Conservation (phyloP, 257 asterid species). For the Gardenia jasminoides region DNA sequence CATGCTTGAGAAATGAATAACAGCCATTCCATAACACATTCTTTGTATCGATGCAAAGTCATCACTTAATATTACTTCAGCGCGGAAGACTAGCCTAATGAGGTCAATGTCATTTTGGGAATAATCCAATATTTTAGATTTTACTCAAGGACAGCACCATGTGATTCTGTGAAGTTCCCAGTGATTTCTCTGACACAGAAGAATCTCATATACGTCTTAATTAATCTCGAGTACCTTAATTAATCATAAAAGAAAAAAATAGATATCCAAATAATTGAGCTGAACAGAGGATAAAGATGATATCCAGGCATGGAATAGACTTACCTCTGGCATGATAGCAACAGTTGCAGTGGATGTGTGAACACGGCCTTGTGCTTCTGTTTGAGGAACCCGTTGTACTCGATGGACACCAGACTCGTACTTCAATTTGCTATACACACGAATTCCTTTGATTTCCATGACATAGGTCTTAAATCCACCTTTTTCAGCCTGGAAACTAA, state of each 20-base stretch:
- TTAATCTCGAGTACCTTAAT: not conserved
- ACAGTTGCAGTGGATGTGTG: conserved; percentile 98
- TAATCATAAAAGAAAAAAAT: not conserved
- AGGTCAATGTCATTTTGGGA: too few relatives aligned
- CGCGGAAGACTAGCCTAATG: too few relatives aligned
- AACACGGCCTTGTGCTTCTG: conserved; percentile 98
- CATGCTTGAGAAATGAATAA: not conserved
- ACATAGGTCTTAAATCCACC: conserved; percentile 92
- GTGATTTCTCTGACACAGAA: not conserved
- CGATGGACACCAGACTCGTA: conserved; percentile 99
- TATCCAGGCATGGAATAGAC: conserved; percentile 7
- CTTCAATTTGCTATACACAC: conserved; percentile 95
- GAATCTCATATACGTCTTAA: not conserved
- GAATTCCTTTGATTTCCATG: conserved; percentile 90
- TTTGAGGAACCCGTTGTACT: conserved; percentile 98
- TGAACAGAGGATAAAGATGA: conserved; percentile 12
- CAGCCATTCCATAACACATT: too few relatives aligned
- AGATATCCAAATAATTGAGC: not conserved
- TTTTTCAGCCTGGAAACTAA: conserved; percentile 59
- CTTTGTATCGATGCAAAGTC: not conserved
- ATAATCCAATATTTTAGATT: too few relatives aligned
- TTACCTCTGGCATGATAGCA: conserved; percentile 99
- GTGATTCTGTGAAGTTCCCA: not conserved
- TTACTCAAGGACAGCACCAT: too few relatives aligned
- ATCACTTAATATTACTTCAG: not conserved